These are phyloP conservation scores for Arthrobotrys musiformis DNA, from an alignment of 2,329 filamentous ascomycete species.

Conservation along the genomic window DNA sequence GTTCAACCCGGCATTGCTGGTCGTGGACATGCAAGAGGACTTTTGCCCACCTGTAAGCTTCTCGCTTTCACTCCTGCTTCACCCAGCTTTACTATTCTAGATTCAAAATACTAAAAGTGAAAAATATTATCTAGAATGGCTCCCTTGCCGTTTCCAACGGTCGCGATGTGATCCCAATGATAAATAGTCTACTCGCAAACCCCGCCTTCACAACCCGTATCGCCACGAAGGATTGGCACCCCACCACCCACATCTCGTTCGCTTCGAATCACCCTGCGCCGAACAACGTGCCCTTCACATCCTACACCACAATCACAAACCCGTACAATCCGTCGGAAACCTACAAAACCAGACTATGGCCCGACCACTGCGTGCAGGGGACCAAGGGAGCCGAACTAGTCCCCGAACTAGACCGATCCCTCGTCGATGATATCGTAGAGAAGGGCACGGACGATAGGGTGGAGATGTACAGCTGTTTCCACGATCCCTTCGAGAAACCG, in stretches of 20 bases:
- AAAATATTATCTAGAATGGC: constrained; percentile 72
- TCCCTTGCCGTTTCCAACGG: constrained; percentile 82
- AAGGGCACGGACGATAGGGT: constrained; percentile 80
- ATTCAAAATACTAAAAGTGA: not conserved
- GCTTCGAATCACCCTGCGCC: constrained; percentile 77
- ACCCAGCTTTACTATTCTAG: constrained; percentile 4
- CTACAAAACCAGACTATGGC: constrained; percentile 82
- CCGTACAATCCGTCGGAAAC: constrained; percentile 72
- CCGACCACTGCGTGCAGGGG: constrained; percentile 83
- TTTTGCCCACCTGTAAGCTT: constrained; percentile 63
- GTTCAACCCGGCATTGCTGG: constrained; percentile 71
- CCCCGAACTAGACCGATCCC: constrained; percentile 72
- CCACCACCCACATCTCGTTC: constrained; percentile 84
- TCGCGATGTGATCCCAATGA: constrained; percentile 73
- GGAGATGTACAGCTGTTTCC: constrained; percentile 96
- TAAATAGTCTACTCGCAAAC: constrained; percentile 79
- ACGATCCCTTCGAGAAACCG: constrained; percentile 77
- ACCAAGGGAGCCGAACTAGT: constrained; percentile 79
- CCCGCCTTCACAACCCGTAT: constrained; percentile 77
- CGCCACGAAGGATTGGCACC: constrained; percentile 94
- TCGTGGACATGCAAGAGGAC: constrained; percentile 93
- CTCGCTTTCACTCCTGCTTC: not conserved
- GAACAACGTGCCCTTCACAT: constrained; percentile 75
- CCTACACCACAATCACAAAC: constrained; percentile 73
- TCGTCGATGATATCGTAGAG: constrained; percentile 74